Base-by-base conservation (phyloP, 176 grass and related monocot species). In the Hordeum marinum region DNA sequence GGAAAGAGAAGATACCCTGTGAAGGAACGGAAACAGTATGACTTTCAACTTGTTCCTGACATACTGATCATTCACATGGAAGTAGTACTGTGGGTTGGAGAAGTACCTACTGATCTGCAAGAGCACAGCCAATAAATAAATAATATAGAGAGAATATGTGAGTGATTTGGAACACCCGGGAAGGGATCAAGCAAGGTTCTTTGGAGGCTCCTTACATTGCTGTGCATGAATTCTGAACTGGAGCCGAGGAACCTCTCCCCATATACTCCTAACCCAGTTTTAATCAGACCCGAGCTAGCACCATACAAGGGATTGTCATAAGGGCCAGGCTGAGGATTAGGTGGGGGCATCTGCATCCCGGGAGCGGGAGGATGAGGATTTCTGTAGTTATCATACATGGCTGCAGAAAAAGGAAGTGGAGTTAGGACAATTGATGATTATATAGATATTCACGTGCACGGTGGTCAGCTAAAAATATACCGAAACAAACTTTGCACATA, bases 151-250 rank as follows among this genome's bases (percentile, higher is more conserved):
- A 61, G 5, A 12, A 2, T 52, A 60, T 0, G 0, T 2, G 1
- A 42, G 43, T 7, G 31, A 21, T 24, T 24, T 31, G 2, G 3
- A 64, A 55, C 11, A 67, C 11, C 2, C 11, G 17, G 20, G 8
- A 29, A 29, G 29, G 25, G 11, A 79, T 6, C 17, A 68, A 81
- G n/a, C n/a, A n/a, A 81, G 27, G 25, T 63, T 69, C 0, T 39
- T 45, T 1, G 24, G 62, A 70, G 20, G 42, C 12, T 81, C 24
- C 85, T 83, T 87, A 98, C 93, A 25, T 98, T 98, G 83, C 87
- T 98, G 81, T 98, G 96, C 89, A 94, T 94, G 87, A 98, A 98
- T 72, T 98, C 96, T 17, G 96, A 98, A 83, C 91, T 92, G 26
- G 96, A 98, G 76, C 89, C 93, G 5, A 95, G 68, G 63, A 91